Evolutionary conservation across 495 filamentous ascomycete genomes (phyloP), one percentile per base, ranked within the genome.

Genomic region (Polyplosphaeria fusca): DNA sequence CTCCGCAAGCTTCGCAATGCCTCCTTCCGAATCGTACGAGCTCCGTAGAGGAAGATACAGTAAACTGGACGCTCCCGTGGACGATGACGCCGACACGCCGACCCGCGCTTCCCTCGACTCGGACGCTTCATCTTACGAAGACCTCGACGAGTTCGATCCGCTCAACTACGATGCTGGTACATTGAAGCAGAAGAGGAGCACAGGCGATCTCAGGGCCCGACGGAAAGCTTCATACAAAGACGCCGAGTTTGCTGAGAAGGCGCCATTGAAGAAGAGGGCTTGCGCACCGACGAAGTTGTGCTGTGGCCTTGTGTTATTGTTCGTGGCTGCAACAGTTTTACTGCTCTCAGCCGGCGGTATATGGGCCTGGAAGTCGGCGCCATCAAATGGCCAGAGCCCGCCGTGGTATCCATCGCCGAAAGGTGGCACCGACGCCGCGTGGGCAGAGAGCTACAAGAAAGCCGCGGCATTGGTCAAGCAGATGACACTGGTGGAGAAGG

Each of bases 401-500:
- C 85, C 90, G 0, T 95, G 87, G 84, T 96, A 94, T 67, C 90
- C 91, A 1, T 75, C 87, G 0, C 91, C 91, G 0, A 77, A 73
- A 37, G 93, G 93, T 27, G 93, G 93, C n/a, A 89, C 83, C 0
- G 75, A 83, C 3, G 59, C 72, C 47, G 68, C 66, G 27, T 98
- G 93, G 93, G 78, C 80, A 18, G 82, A 84, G 37, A 87, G 85
- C 58, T 98, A 96, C 68, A 69, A 72, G 23, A 95, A 94, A 68
- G 93, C 93, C 0, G 81, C 84, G 39, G 77, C 76, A 52, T 69
- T 98, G 73, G 93, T 96, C 0, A 68, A 73, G 47, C 77, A 79
- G 67, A 95, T 98, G 92, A 89, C 82, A 9, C 71, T 98, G 32
- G 75, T 86, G 24, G 92, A 96, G 67, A 98, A 96, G 69, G 87